Conservation (phyloP, 352 stramenopile genomes). For the Globisporangium viniferum region DNA sequence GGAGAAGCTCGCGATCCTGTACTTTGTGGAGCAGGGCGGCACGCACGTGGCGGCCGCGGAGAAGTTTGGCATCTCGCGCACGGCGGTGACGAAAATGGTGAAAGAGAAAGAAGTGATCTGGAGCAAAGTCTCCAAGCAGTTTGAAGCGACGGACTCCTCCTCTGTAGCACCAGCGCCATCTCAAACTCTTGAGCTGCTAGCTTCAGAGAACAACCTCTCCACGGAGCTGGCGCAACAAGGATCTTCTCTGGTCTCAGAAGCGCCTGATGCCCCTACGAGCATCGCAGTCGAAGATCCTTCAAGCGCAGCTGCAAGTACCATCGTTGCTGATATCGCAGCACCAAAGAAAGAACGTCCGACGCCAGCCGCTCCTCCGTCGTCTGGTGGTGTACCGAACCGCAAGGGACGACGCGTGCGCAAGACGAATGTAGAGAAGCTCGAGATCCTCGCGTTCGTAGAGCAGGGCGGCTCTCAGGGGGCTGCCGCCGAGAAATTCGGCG, state of each 20-base stretch:
- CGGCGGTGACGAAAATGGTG: conserved; percentile 57
- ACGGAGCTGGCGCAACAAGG: background rate
- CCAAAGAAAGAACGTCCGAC: conserved; percentile 1
- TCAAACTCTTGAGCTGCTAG: background rate
- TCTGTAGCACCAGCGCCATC: background rate
- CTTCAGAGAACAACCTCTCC: background rate
- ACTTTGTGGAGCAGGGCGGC: conserved; percentile 51
- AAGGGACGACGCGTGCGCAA: conserved; percentile 75
- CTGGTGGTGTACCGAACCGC: background rate
- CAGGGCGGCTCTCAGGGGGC: conserved; percentile 71
- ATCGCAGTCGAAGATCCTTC: background rate
- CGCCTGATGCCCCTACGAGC: background rate
- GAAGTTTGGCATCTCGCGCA: conserved; percentile 54
- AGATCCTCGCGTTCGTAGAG: conserved; percentile 80
- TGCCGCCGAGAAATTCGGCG: conserved; percentile 74
- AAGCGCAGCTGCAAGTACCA: background rate
- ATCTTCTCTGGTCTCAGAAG: background rate
- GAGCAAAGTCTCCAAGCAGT: conserved; percentile 5
- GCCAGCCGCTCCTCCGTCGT: background rate
- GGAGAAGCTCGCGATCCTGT: conserved; percentile 50
- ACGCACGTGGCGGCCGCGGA: conserved; percentile 44
- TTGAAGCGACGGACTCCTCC: background rate
- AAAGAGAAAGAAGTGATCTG: conserved; percentile 48
- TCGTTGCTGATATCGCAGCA: background rate
- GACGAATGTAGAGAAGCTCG: conserved; percentile 80